Percentiles rank a stretch among this genome's conserved stretches.
phyloP scores from a whole-genome alignment of 768 basidiomycete species.

The Collybiopsis luxurians region DNA sequence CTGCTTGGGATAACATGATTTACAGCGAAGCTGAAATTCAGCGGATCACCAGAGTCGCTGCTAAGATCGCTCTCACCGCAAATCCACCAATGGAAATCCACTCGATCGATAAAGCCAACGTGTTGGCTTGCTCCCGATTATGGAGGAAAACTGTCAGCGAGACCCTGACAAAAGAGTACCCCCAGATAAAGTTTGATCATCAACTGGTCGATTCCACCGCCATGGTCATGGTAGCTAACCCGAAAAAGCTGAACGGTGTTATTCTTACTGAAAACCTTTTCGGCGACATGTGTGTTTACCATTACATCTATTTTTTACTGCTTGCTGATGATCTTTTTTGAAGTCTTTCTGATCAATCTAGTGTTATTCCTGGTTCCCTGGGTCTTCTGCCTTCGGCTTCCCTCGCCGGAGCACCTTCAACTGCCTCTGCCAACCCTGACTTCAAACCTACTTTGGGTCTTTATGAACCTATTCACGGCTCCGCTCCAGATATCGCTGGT shows the following conservation, averaged over 20 bases:
- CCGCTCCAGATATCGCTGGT: conserved; percentile 95
- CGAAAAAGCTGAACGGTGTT: conserved; percentile 92
- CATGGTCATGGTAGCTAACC: conserved; percentile 91
- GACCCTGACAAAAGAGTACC: conserved; percentile 80
- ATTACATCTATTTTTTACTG: too few species aligned
- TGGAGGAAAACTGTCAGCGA: conserved; percentile 95
- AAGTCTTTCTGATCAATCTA: conserved; percentile 96
- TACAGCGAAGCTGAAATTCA: conserved; percentile 92
- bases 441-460: conserved; percentile 83
- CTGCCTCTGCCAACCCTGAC: conserved; percentile 39
- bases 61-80: conserved; percentile 80
- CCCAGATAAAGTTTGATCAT: conserved; percentile 84
- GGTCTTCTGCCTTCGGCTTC: conserved; percentile 96
- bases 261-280: conserved; percentile 95
- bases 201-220: conserved; percentile 94
- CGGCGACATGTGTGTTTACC: conserved; percentile 84
- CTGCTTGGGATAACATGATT: conserved; percentile 90
- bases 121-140: conserved; percentile 88
- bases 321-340: neutral
- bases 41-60: conserved; percentile 94
- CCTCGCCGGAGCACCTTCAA: conserved; percentile 80
- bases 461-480: conserved; percentile 97
- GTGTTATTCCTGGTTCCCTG: conserved; percentile 96
- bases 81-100: conserved; percentile 87
- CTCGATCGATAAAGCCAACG: conserved; percentile 98